These are phyloP conservation scores for Penicillium sp. DNA, from an alignment of 2,329 filamentous ascomycete genomes.

Conservation along the genomic window DNA sequence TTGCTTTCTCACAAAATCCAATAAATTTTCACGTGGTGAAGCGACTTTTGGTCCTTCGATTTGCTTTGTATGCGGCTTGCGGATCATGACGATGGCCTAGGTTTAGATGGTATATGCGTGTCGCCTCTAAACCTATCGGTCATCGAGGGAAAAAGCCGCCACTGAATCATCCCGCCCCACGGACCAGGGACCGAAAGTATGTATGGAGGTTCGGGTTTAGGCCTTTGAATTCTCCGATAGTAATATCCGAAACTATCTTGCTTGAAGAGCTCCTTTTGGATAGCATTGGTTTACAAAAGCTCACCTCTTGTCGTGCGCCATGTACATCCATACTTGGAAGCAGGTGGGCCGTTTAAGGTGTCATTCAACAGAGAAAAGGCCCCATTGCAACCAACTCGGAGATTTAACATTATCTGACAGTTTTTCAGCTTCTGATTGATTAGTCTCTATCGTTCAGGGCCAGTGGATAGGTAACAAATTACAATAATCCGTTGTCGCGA, in stretches of 20 bases:
- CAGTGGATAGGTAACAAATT: background rate
- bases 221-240: background rate
- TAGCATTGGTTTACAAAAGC: background rate
- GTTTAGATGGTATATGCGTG: background rate
- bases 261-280: background rate
- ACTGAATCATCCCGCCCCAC: background rate
- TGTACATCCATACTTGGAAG: background rate
- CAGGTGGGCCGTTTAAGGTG: background rate
- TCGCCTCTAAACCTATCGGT: background rate
- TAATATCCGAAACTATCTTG: background rate
- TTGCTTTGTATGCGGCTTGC: background rate
- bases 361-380: background rate
- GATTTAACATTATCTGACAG: background rate
- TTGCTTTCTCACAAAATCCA: too few relatives aligned
- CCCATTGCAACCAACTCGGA: background rate
- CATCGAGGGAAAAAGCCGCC: background rate
- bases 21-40: background rate
- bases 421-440: background rate
- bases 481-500: background rate
- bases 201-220: background rate
- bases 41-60: background rate
- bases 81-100: conserved; percentile 1
- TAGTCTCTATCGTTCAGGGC: background rate
- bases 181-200: background rate
- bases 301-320: background rate